These are phyloP conservation scores for Backusella morwellensis DNA, from an alignment of 192 early-diverging fungal genomes.

Conservation along the genomic window DNA sequence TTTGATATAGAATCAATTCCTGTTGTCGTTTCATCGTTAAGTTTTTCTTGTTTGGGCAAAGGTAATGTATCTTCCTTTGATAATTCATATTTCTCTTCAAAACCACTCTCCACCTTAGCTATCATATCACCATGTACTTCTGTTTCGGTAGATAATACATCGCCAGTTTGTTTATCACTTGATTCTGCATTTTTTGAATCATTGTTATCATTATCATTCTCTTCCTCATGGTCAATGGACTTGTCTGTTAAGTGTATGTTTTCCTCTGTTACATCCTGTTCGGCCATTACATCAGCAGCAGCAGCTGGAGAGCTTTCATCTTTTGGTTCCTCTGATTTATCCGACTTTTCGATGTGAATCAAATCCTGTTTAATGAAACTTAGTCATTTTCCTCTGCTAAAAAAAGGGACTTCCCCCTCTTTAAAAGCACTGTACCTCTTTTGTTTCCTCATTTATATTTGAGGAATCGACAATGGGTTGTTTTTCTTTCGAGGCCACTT, in stretches of 20 bases:
- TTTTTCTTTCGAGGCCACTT: no score
- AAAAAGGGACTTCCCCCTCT: no score
- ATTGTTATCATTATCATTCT: neutral
- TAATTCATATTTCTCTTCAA: neutral
- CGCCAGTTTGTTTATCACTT: neutral
- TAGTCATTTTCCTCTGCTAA: no score
- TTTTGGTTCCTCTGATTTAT: neutral
- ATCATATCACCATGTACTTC: neutral
- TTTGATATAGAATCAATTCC: neutral
- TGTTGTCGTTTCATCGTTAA: neutral
- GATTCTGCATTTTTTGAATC: neutral
- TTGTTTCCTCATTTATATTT: no score
- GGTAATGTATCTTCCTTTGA: neutral
- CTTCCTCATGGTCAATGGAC: neutral
- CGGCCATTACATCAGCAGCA: neutral
- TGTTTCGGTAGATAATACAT: neutral
- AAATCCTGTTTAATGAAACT: no score
- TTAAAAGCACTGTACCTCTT: no score
- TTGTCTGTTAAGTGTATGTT: neutral
- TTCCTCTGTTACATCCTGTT: neutral
- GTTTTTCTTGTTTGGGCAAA: no score
- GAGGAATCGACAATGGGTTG: neutral
- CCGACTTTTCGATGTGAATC: no score
- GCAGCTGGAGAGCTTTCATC: neutral
- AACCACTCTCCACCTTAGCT: neutral